Conservation (phyloP, 306 rosid genomes). For the Ormosia emarginata region DNA sequence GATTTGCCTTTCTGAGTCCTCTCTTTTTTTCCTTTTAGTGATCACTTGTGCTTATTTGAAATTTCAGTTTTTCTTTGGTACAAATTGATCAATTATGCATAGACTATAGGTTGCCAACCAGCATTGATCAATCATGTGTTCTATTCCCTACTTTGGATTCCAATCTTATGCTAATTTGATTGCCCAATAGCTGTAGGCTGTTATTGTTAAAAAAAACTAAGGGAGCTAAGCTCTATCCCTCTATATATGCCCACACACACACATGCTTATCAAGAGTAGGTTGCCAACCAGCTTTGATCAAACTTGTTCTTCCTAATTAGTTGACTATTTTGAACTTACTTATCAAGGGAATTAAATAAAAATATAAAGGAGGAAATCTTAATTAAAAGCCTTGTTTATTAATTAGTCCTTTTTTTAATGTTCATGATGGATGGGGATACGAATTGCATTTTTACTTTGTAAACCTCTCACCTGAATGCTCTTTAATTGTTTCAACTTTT, state of each 20-base stretch:
- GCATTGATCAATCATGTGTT: background rate
- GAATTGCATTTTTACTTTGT: background rate
- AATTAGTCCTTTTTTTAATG: background rate
- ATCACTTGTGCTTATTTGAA: background rate
- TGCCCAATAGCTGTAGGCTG: background rate
- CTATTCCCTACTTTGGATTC: background rate
- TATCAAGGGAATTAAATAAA: background rate
- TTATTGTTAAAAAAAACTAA: background rate
- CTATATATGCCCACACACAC: background rate
- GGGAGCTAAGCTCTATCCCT: background rate
- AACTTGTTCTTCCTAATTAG: background rate
- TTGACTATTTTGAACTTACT: background rate
- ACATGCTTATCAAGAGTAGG: background rate
- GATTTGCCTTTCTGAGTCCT: slow-evolving; percentile 45
- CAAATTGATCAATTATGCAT: background rate
- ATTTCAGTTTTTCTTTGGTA: background rate
- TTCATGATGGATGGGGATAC: background rate
- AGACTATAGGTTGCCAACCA: background rate
- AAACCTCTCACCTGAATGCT: background rate
- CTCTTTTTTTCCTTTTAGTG: background rate
- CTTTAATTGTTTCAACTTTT: background rate
- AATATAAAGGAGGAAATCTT: background rate
- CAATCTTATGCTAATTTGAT: background rate
- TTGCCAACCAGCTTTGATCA: background rate
- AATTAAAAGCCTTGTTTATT: background rate